Base-by-base conservation (phyloP, 2,329 filamentous ascomycete genomes). In the Aspergillus spinulosporus region DNA sequence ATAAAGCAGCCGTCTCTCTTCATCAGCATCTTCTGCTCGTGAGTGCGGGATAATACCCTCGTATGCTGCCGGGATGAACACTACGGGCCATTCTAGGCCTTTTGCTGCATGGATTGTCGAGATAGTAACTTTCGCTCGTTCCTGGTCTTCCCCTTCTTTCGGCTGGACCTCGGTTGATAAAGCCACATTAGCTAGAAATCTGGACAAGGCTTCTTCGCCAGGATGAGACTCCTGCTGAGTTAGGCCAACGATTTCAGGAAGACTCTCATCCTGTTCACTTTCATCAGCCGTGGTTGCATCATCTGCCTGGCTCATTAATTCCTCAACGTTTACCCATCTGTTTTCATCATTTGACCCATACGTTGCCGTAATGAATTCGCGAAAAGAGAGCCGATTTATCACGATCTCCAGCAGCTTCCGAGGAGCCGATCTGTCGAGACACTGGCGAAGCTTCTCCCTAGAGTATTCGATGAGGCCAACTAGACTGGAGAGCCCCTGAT, bases 81-180 rank as follows among this genome's bases (percentile, higher is more conserved):
- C 91, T 1, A 96, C 82, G 0, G 93, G 93, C 94, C 94, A 99
- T 71, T 99, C 93, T 1, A 99, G 80, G 2, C 93, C 93, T 73
- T 99, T 99, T 2, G 93, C 91, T 0, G 92, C 92, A 70, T 99
- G 93, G 8, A 99, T 97, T 0, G 93, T 99, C 4, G 92, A 97
- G 26, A 99, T 90, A 0, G 92, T 97, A 15, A 97, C 84, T 64
- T 89, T 80, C 1, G 76, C 71, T 36, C 74, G 66, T 1, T 73
- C 62, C 37, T 83, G 78, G 29, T 80, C 82, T 29, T 78, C 78
- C 26, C 85, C 84, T 36, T 72, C 66, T 36, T 68, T 60, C n/a
- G 73, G 66, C n/a, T 60, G 64, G 0, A 87, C 83, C 60, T 95
- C 90, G 0, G 90, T 88, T 2, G 90, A 89, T n/a, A 99, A 77